Evolutionary conservation across 2,329 filamentous ascomycete genomes (phyloP), one percentile per base, ranked within the genome.

Genomic region (Neoscytalidium dimidiatum): DNA sequence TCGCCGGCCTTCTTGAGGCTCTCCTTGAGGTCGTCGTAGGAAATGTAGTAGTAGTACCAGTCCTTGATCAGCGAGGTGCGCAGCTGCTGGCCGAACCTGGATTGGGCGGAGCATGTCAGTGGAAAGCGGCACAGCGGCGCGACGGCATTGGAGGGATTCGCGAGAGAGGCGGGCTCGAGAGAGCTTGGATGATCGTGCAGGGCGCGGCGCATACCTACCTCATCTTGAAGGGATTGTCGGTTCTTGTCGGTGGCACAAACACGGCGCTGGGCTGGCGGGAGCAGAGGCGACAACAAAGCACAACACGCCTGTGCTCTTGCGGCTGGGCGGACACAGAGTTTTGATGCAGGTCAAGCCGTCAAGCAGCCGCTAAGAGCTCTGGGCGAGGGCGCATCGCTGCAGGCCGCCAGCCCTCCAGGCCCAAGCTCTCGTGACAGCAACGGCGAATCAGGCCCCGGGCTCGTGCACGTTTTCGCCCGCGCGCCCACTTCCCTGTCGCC

Each of bases 11-110:
- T 88, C 80, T 94, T 95, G 67, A 99, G 88, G 69, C 92, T 89
- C 70, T 86, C 84, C 82, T 99, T 99, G 57, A 99, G 86, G 69
- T 90, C 92, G 77, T 97, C 94, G 82, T 99, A 99, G 81, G 92
- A 91, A 80, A 99, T 97, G 82, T 99, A 99, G 83, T 97, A 92
- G 89, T 94, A 97, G 78, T 94, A 90, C 82, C 96, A 99, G 81
- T 98, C 94, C 83, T 92, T 93, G 80, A 98, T 96, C 75, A 97
- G 86, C 77, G 94, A 97, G 74, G 92, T 94, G 69, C 92, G 92
- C 74, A 99, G 88, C 85, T 99, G 94, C 81, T 97, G 92, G 78
- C 95, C 95, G 84, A 98, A 99, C 85, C 87, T 90, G 72, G 13
- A 14, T 4, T 6, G n/a, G 9, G 35, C 33, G 49, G 56, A 17